Percentiles rank a stretch among this genome's conserved stretches.
phyloP scores from a whole-genome alignment of 495 filamentous ascomycete species.

The Lepidopterella palustris region DNA sequence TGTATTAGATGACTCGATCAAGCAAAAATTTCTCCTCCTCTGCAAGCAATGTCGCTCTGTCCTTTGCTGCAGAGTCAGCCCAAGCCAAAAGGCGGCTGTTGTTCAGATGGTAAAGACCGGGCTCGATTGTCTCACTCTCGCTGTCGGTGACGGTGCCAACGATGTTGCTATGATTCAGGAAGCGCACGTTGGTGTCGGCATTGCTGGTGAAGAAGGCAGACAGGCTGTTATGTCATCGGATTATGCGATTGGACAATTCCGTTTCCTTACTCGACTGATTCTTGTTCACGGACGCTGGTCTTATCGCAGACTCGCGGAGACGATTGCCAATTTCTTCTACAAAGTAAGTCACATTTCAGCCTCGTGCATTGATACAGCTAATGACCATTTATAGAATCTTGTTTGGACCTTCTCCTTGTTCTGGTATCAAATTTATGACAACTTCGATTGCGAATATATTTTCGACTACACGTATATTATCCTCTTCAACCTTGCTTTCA shows the following conservation, averaged over 20 bases:
- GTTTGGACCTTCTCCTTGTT: slow-evolving; percentile 96
- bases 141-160: slow-evolving; percentile 95
- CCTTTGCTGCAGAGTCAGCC: slow-evolving; percentile 95
- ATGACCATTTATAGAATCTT: slow-evolving; percentile 58
- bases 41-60: slow-evolving; percentile 98
- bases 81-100: slow-evolving; percentile 95
- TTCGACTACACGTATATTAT: slow-evolving; percentile 98
- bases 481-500: slow-evolving; percentile 94
- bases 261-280: slow-evolving; percentile 83
- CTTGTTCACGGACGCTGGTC: slow-evolving; percentile 97
- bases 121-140: slow-evolving; percentile 93
- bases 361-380: neutral
- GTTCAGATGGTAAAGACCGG: slow-evolving; percentile 91
- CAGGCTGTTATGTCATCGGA: slow-evolving; percentile 99
- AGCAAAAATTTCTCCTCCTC: slow-evolving; percentile 86
- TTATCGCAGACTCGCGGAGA: slow-evolving; percentile 86
- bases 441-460: slow-evolving; percentile 92
- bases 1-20: slow-evolving; percentile 73
- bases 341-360: slow-evolving; percentile 51
- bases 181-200: slow-evolving; percentile 95
- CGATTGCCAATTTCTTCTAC: slow-evolving; percentile 99
- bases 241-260: slow-evolving; percentile 97
- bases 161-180: slow-evolving; percentile 99
- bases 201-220: slow-evolving; percentile 93
- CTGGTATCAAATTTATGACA: slow-evolving; percentile 95